phyloP scores from a whole-genome alignment of 208 protist species.

The Plasmodiophora brassicae region DNA sequence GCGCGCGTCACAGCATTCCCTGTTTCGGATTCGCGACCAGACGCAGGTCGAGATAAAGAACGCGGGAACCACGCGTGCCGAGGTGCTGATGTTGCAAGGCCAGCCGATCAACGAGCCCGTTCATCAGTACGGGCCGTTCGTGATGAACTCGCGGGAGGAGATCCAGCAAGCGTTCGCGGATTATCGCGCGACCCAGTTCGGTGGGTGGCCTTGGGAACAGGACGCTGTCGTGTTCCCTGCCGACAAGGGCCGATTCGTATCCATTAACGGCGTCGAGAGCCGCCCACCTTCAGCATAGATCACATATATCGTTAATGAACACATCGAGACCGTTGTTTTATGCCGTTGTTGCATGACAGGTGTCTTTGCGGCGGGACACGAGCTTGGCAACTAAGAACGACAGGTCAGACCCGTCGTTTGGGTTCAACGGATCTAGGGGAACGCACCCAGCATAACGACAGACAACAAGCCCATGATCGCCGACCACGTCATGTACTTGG shows the following conservation, averaged over 20 bases:
- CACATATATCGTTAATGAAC: too few species aligned
- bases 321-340: too few species aligned
- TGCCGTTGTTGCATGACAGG: too few species aligned
- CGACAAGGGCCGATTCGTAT: neutral
- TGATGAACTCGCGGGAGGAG: constrained; percentile 35
- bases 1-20: neutral
- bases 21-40: neutral
- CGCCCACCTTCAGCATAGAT: too few species aligned
- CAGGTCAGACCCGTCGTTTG: too few species aligned
- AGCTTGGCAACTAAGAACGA: too few species aligned
- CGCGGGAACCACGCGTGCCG: neutral
- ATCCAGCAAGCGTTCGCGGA: constrained; percentile 12
- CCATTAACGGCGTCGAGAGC: neutral
- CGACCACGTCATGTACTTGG: too few species aligned
- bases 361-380: too few species aligned
- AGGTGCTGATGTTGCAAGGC: constrained; percentile 36
- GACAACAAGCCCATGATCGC: too few species aligned
- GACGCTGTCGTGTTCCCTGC: constrained; percentile 22
- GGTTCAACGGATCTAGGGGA: too few species aligned
- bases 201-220: constrained; percentile 34
- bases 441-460: too few species aligned
- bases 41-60: neutral
- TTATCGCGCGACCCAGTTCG: constrained; percentile 23
- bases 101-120: constrained; percentile 32
- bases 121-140: constrained; percentile 21